Percentiles rank a stretch among this genome's conserved stretches.
These are phyloP conservation scores for Earliella scabrosa DNA, from an alignment of 1,284 basidiomycete genomes.

Conservation along the genomic window DNA sequence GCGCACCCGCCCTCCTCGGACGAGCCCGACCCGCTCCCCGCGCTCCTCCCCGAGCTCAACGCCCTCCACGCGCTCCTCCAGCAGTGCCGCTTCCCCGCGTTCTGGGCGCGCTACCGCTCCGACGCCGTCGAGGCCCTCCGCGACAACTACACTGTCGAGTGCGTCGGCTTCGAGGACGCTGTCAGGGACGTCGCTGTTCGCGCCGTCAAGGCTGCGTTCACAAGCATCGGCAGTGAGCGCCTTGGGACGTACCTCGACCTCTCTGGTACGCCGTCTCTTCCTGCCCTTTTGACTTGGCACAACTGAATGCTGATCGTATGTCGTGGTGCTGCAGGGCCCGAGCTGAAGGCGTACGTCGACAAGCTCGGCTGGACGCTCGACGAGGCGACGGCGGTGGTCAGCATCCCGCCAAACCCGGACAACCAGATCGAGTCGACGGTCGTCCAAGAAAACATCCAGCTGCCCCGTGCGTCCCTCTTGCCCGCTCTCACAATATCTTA, in stretches of 20 bases:
- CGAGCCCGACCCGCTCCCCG: constrained; percentile 79
- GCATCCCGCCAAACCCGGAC: constrained; percentile 87
- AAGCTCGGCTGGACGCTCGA: constrained; percentile 81
- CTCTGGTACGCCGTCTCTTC: constrained; percentile 48
- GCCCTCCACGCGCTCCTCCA: constrained; percentile 79
- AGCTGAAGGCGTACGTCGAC: constrained; percentile 67
- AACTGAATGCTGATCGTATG: too few relatives aligned
- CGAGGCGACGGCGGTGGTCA: constrained; percentile 59
- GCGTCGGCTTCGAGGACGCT: constrained; percentile 80
- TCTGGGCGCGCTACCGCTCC: constrained; percentile 81
- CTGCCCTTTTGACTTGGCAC: too few relatives aligned
- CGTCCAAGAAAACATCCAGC: constrained; percentile 88
- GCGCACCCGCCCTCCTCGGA: too few relatives aligned
- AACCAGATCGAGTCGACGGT: constrained; percentile 96
- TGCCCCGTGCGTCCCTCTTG: constrained; percentile 72
- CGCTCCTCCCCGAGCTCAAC: constrained; percentile 77
- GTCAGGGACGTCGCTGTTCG: constrained; percentile 78
- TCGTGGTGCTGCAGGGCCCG: constrained; percentile 46
- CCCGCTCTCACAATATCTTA: neutral
- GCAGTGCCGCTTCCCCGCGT: constrained; percentile 89
- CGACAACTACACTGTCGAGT: constrained; percentile 85
- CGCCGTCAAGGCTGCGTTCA: constrained; percentile 81
- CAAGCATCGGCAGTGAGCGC: constrained; percentile 70
- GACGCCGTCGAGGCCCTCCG: constrained; percentile 71
- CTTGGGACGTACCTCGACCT: constrained; percentile 78